phyloP scores from a whole-genome alignment of 2,329 filamentous ascomycete genomes.

The Incumbomyces delicatus region DNA sequence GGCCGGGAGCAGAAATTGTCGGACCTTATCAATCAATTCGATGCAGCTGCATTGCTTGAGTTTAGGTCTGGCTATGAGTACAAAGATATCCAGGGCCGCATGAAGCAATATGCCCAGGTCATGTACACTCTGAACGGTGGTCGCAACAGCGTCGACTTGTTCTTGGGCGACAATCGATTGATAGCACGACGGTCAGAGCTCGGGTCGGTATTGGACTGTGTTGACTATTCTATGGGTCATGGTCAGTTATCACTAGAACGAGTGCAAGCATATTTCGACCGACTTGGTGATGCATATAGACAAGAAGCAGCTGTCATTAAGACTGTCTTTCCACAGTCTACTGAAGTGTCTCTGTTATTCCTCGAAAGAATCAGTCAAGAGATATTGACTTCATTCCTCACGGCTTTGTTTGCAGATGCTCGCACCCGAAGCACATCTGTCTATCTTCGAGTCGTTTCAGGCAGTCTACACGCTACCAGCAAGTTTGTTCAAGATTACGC shows the following conservation, averaged over 20 bases:
- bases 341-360: constrained; percentile 65
- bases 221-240: constrained; percentile 55
- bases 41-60: constrained; percentile 79
- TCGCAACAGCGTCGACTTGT: constrained; percentile 66
- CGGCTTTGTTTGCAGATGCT: constrained; percentile 74
- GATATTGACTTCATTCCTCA: constrained; percentile 73
- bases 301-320: constrained; percentile 74
- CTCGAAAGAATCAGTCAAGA: constrained; percentile 76
- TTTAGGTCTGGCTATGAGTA: constrained; percentile 88
- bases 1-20: constrained; percentile 62
- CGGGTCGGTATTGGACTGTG: constrained; percentile 69
- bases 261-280: constrained; percentile 70
- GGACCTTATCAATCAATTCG: constrained; percentile 71
- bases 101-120: constrained; percentile 83
- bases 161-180: constrained; percentile 79
- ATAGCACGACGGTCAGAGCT: constrained; percentile 63
- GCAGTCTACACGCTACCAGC: constrained; percentile 76
- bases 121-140: constrained; percentile 74
- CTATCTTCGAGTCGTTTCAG: constrained; percentile 78
- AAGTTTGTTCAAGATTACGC: constrained; percentile 64
- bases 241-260: constrained; percentile 64
- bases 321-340: constrained; percentile 64
- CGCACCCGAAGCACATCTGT: constrained; percentile 64
- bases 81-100: constrained; percentile 77
- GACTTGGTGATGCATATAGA: constrained; percentile 63